Base-by-base conservation (phyloP, 2,329 filamentous ascomycete species). In the Akanthomyces dipterigenus region DNA sequence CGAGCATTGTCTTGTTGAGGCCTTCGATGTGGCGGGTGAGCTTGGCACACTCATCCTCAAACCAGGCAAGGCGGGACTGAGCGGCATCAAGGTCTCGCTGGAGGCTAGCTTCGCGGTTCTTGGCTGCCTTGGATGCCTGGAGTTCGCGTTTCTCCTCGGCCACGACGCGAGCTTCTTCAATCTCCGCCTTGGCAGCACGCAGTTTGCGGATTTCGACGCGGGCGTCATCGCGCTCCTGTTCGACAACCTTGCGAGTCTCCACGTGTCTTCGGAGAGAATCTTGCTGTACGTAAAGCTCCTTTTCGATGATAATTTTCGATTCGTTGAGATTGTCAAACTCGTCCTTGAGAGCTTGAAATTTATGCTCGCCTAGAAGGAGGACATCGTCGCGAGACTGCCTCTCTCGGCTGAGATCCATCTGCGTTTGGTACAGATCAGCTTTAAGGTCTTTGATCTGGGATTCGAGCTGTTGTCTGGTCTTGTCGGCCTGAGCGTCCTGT, bases 271-370 rank as follows among this genome's bases (percentile, higher is more conserved):
- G 87, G 50, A 97, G 83, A 12, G 90, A 89, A 70, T 99, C 93
- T 73, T 97, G 93, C 70, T 98, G 93, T 5, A 90, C 88, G 71
- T 98, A 98, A 72, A 99, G 88, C 74, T 98, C 93, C 73, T 97
- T 98, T 74, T 99, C 93, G 65, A 99, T 96, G 51, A 88, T 96
- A 68, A 97, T 96, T 75, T 99, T 99, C 31, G 91, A 88, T 65
- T 97, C 92, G 68, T 96, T 96, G 38, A 98, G 81, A 38, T 86
- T 84, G 55, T 96, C 88, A 67, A 87, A 96, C 66, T 98, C 92
- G 28, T 93, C 87, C 71, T 93, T 88, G 63, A 99, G 80, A 55
- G 88, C 85, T 49, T 89, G 81, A 68, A 88, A 90, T 71, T 95
- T 96, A 76, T 96, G 93, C 67, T 97, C 92, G 5, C 90, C 87